phyloP scores from a whole-genome alignment of 2,329 filamentous ascomycete genomes.

The Sclerotinia subarctica region DNA sequence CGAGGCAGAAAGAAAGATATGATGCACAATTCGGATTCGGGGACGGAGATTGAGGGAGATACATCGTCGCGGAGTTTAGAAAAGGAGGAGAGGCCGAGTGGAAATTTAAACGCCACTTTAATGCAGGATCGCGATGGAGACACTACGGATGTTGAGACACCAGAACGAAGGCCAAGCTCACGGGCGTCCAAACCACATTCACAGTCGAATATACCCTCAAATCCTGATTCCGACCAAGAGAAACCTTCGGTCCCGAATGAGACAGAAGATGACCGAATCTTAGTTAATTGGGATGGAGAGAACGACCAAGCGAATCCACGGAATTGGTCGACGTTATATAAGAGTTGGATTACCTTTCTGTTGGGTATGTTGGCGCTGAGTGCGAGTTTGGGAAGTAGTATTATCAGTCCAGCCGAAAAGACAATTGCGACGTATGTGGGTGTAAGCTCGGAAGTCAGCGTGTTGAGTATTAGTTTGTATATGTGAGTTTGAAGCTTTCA shows the following conservation, averaged over 20 bases:
- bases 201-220: not conserved
- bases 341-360: constrained; percentile 48
- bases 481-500: constrained; percentile 36
- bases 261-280: constrained; percentile 64
- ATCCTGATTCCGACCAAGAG: not conserved
- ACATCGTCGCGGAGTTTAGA: not conserved
- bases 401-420: constrained; percentile 47
- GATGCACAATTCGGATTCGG: constrained; percentile 8
- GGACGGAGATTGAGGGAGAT: not conserved
- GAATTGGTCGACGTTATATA: constrained; percentile 45
- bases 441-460: constrained; percentile 44
- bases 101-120: not conserved
- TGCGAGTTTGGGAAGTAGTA: constrained; percentile 49
- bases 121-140: constrained; percentile 1
- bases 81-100: not conserved
- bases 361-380: constrained; percentile 50
- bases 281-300: constrained; percentile 57
- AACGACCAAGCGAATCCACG: constrained; percentile 46
- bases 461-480: constrained; percentile 48
- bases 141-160: constrained; percentile 13
- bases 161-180: not conserved
- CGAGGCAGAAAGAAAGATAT: not conserved
- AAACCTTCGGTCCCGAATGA: not conserved
- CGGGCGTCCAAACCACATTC: not conserved
- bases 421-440: constrained; percentile 44